These are phyloP conservation scores for Alnus rubra DNA, from an alignment of 306 rosid genomes.

Conservation along the genomic window DNA sequence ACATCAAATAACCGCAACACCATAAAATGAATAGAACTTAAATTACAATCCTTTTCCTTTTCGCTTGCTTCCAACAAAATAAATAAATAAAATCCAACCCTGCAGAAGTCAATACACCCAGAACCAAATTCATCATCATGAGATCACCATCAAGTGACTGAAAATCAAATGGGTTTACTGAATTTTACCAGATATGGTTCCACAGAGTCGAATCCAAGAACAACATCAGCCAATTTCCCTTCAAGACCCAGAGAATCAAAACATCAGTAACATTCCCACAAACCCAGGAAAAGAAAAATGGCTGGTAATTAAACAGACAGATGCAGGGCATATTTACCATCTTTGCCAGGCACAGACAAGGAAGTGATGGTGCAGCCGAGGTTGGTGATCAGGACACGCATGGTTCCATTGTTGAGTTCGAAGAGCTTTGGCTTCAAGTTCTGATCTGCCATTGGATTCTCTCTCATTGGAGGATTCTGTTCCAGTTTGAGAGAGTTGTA, in stretches of 20 bases:
- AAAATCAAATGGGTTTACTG: constrained; percentile 16
- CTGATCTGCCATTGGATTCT: constrained; percentile 71
- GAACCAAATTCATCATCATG: not conserved
- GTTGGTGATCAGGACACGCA: constrained; percentile 64
- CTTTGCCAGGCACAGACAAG: constrained; percentile 73
- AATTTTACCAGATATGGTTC: constrained; percentile 74
- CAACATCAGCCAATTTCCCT: constrained; percentile 84
- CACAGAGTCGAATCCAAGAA: constrained; percentile 86
- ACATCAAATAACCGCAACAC: not conserved
- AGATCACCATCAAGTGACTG: not conserved
- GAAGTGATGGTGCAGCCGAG: constrained; percentile 93
- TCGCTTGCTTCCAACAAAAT: not conserved
- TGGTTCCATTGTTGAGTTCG: constrained; percentile 85
- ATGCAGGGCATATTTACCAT: constrained; percentile 39
- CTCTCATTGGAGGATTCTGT: not conserved
- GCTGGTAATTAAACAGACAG: not conserved
- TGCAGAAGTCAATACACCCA: constrained; percentile 11
- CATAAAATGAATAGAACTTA: not conserved
- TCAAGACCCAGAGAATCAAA: constrained; percentile 15
- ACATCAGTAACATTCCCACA: constrained; percentile 14
- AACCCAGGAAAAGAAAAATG: not conserved
- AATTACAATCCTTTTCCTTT: not conserved
- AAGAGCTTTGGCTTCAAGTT: constrained; percentile 65
- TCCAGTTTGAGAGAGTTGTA: too few species aligned
- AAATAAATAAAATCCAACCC: constrained; percentile 2